Evolutionary conservation across 768 basidiomycete species (phyloP), one percentile per base, ranked within the genome.

Genomic region (Lentinula boryana): DNA sequence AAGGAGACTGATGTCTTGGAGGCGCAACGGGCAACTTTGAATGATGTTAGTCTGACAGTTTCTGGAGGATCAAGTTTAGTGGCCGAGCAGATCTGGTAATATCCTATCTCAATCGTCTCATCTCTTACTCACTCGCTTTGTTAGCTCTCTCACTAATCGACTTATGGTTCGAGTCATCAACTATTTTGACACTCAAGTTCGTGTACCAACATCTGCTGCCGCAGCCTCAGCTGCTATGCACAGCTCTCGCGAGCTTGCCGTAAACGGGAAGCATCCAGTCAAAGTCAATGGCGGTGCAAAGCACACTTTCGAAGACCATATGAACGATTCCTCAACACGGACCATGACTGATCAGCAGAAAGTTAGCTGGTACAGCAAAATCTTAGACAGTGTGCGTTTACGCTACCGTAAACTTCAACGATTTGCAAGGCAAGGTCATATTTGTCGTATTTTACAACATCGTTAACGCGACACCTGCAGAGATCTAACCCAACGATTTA

Each of bases 1-100:
- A 94, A 95, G 69, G 97, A 99, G 77, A 97, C 95, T 0, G 96
- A 98, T 70, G 86, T 98, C n/a, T 80, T 99, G 40, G 96, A 99
- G 70, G 87, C 89, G 5, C 95, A 98, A 67, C 96, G 95, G 91
- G 88, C 91, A 18, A 95, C 96, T 21, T 87, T 98, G 73, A 91
- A 91, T 64, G 91, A 92, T 70, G 93, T 96, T 56, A 94, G 93
- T 61, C 79, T 95, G 71, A 91, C 88, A 40, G 88, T 94, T 8
- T 79, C 85, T 18, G 92, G 92, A 4, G 97, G 95, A 23, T 94
- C 96, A 18, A 75, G 89, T 56, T 76, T 96, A 4, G 95, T 99
- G 9, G 95, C 95, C 10, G 96, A 98, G 74, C 93, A 97, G 67
- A 84, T 98, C 65, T 96, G 94, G 96, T 96, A 68, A 54, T n/a